Evolutionary conservation across 345 rosid genomes (phyloP).

Genomic region (Pistacia vera): DNA sequence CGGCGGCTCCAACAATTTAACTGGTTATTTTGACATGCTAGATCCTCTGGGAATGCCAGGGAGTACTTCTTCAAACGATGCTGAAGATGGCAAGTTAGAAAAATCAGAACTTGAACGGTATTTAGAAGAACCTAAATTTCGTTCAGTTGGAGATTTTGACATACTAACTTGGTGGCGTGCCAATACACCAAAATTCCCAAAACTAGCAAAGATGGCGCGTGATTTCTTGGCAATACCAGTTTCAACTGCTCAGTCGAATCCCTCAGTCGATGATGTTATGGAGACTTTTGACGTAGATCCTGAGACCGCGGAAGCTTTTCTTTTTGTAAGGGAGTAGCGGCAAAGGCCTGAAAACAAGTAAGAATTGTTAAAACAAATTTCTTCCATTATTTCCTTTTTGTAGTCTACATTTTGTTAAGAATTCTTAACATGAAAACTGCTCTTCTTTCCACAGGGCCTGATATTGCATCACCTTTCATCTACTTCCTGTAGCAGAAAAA

Average conservation of each 20-base stretch:
- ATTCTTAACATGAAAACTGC: no score
- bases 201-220: conserved; percentile 13
- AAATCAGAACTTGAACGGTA: conserved; percentile 14
- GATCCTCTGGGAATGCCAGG: background rate
- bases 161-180: conserved; percentile 21
- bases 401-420: no score
- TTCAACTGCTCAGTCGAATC: background rate
- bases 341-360: background rate
- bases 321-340: background rate
- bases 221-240: conserved; percentile 7
- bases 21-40: background rate
- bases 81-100: background rate
- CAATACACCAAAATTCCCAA: conserved; percentile 4
- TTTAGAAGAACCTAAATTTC: background rate
- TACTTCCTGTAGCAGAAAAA: no score
- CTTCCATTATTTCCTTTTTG: no score
- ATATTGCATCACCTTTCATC: no score
- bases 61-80: no score
- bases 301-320: background rate
- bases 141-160: background rate
- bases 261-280: background rate
- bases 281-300: background rate
- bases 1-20: background rate
- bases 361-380: no score
- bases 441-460: no score